Evolutionary conservation across 805 yeast genomes (phyloP).

Genomic region (Teunomyces tritomae): DNA sequence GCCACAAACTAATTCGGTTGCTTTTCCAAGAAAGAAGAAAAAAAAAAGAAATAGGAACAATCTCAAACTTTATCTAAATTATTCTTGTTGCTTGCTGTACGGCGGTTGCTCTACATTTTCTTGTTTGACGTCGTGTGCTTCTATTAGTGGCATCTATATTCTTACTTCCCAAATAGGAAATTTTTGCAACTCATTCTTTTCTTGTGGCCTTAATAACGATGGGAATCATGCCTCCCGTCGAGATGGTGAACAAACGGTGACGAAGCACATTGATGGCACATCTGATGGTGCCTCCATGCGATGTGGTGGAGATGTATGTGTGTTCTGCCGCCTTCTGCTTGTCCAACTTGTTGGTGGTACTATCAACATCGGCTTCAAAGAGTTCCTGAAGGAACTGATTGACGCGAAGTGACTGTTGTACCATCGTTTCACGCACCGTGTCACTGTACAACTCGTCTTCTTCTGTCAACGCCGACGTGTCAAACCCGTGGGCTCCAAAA

Average conservation of each 20-base stretch:
- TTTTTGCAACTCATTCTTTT: slow-evolving; percentile 1
- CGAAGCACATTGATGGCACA: slow-evolving; percentile 48
- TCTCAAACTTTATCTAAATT: too few species aligned
- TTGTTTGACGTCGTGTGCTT: too few species aligned
- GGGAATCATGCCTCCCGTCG: slow-evolving; percentile 67
- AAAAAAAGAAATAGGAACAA: too few species aligned
- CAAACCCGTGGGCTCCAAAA: slow-evolving; percentile 41
- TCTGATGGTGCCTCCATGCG: slow-evolving; percentile 62
- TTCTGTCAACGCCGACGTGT: slow-evolving; percentile 47
- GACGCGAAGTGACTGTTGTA: slow-evolving; percentile 50
- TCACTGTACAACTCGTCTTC: slow-evolving; percentile 47
- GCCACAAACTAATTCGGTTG: too few species aligned
- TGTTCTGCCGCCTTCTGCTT: slow-evolving; percentile 19
- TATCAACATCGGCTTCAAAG: slow-evolving; percentile 22
- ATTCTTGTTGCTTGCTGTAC: too few species aligned
- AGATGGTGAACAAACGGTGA: slow-evolving; percentile 56
- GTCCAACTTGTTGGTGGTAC: slow-evolving; percentile 14
- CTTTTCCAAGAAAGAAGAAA: too few species aligned
- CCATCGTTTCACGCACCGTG: slow-evolving; percentile 47
- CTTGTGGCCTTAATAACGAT: slow-evolving; percentile 49
- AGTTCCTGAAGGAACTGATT: slow-evolving; percentile 41
- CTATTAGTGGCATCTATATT: too few species aligned
- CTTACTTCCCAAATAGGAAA: neutral
- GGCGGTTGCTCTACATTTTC: too few species aligned
- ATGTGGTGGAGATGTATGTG: slow-evolving; percentile 45